These are phyloP conservation scores for Vitis labrusca DNA, from an alignment of 164 flowering plant species.

Conservation along the genomic window DNA sequence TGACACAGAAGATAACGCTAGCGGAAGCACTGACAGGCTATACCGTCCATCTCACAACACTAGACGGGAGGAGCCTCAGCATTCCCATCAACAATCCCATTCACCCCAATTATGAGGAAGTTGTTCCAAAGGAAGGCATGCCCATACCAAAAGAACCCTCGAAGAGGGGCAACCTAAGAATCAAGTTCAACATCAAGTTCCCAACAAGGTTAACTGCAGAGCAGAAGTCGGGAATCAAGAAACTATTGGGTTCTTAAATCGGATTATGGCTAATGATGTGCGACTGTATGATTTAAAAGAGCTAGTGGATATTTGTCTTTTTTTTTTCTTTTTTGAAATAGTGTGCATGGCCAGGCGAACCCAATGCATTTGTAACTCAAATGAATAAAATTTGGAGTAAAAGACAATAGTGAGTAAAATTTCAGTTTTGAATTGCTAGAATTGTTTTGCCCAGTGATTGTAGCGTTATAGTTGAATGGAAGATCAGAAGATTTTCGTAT, in stretches of 20 bases:
- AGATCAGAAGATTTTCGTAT: too few species aligned
- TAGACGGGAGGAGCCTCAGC: constrained; percentile 69
- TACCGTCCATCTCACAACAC: constrained; percentile 55
- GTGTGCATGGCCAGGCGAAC: too few species aligned
- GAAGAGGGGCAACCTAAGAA: constrained; percentile 64
- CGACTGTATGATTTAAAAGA: too few species aligned
- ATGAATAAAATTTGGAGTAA: too few species aligned
- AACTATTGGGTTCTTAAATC: constrained; percentile 18
- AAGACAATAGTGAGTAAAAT: too few species aligned
- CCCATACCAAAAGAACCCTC: constrained; percentile 77
- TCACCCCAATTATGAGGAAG: constrained; percentile 64
- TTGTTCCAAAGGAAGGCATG: constrained; percentile 81
- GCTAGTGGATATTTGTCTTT: too few species aligned
- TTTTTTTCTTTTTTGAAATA: too few species aligned
- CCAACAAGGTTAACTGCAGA: constrained; percentile 30
- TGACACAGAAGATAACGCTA: constrained; percentile 54
- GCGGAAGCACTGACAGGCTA: constrained; percentile 69
- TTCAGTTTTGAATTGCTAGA: too few species aligned
- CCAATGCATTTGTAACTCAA: too few species aligned
- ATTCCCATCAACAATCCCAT: constrained; percentile 59
- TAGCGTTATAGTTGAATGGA: too few species aligned
- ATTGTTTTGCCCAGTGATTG: too few species aligned
- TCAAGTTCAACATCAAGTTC: constrained; percentile 69
- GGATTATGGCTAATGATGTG: not conserved
- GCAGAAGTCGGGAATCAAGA: constrained; percentile 42